A percentile compares a stretch with the other conserved stretches of the same genome.
phyloP scores from a whole-genome alignment of 805 yeast genomes.

The Ogataea salicorniae region DNA sequence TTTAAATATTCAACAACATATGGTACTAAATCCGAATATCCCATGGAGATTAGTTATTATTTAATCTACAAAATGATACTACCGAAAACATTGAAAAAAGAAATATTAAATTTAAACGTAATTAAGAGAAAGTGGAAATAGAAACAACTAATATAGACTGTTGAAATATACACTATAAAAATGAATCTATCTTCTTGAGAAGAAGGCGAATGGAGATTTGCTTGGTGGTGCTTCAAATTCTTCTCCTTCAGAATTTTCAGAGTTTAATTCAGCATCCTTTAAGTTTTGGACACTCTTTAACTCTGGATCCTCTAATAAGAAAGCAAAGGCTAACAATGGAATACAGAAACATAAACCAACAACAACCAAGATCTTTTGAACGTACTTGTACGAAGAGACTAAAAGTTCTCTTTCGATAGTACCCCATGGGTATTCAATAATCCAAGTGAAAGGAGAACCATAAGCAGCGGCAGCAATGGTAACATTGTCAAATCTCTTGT shows the following conservation, averaged over 20 bases:
- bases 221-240: background rate
- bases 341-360: constrained; percentile 52
- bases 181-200: background rate
- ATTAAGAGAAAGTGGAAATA: too few relatives aligned
- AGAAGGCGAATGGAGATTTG: background rate
- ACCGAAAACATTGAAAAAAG: too few relatives aligned
- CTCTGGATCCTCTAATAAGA: constrained; percentile 44
- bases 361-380: constrained; percentile 54
- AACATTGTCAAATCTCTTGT: constrained; percentile 32
- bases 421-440: constrained; percentile 53
- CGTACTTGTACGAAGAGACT: constrained; percentile 51
- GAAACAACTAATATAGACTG: too few relatives aligned
- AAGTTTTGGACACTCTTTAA: constrained; percentile 16
- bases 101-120: too few relatives aligned
- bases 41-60: too few relatives aligned
- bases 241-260: background rate
- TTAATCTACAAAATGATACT: too few relatives aligned
- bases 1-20: too few relatives aligned
- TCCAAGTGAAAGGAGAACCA: constrained; percentile 48
- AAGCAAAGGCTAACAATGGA: constrained; percentile 42
- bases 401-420: constrained; percentile 54
- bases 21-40: too few relatives aligned
- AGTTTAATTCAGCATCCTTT: constrained; percentile 8
- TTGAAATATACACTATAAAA: too few relatives aligned
- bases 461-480: constrained; percentile 44